These are phyloP conservation scores for Coleophoma cylindrospora DNA, from an alignment of 2,329 filamentous ascomycete species.

Conservation along the genomic window DNA sequence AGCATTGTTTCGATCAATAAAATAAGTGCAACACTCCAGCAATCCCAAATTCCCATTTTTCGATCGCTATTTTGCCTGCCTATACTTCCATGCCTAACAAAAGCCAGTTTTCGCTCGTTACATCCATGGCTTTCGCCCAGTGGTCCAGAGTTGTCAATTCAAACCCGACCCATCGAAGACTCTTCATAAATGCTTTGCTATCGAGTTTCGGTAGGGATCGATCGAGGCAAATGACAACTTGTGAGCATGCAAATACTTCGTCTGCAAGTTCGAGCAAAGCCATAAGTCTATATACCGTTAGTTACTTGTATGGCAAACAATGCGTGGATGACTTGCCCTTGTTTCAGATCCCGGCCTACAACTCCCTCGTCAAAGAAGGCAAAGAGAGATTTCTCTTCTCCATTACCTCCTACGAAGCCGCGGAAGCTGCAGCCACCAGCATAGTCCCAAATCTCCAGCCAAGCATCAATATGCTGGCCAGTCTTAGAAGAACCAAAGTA, in stretches of 20 bases:
- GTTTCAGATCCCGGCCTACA: conserved; percentile 74
- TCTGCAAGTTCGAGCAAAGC: conserved; percentile 85
- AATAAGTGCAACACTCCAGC: no score
- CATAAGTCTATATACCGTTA: conserved; percentile 60
- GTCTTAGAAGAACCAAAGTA: conserved; percentile 19
- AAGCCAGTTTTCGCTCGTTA: conserved; percentile 74
- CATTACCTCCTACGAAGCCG: conserved; percentile 72
- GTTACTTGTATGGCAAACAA: conserved; percentile 12
- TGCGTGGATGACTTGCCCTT: conserved; percentile 58
- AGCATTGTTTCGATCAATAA: no score
- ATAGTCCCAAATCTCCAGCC: conserved; percentile 56
- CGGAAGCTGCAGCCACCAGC: conserved; percentile 78
- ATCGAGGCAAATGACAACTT: conserved; percentile 78
- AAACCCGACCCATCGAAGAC: conserved; percentile 91
- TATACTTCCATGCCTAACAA: conserved; percentile 87
- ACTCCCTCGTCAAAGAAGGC: conserved; percentile 79
- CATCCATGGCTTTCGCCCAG: conserved; percentile 61
- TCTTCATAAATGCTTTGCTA: conserved; percentile 66
- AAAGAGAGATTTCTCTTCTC: conserved; percentile 71
- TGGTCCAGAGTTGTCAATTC: conserved; percentile 74
- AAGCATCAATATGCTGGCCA: conserved; percentile 23
- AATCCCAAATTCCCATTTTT: background rate
- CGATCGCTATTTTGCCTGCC: conserved; percentile 1
- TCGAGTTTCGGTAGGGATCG: conserved; percentile 60
- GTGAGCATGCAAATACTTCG: conserved; percentile 67